Conservation (phyloP, 1,284 basidiomycete genomes). For the Ganoderma leucocontextum region DNA sequence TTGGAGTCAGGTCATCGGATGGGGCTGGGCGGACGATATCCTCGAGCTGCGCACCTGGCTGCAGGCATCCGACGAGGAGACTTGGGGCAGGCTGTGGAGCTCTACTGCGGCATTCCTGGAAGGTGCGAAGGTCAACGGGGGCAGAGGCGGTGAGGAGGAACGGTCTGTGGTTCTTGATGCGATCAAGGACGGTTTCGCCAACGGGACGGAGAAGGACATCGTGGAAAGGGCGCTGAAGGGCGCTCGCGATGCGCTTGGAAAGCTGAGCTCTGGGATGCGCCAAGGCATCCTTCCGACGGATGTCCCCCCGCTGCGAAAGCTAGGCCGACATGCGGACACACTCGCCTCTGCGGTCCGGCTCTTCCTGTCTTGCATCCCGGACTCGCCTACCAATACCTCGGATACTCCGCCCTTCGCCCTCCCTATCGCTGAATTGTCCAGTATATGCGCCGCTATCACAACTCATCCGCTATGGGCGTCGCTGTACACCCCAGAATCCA, state of each 20-base stretch:
- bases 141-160: conserved; percentile 72
- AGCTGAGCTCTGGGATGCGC: conserved; percentile 22
- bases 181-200: conserved; percentile 51
- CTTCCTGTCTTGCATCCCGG: conserved; percentile 66
- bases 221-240: conserved; percentile 46
- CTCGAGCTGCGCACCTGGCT: conserved; percentile 47
- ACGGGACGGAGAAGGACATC: conserved; percentile 49
- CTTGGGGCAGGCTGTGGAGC: conserved; percentile 62
- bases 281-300: conserved; percentile 27
- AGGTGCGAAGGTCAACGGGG: conserved; percentile 76
- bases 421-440: conserved; percentile 63
- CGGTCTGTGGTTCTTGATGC: conserved; percentile 48
- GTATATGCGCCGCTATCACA: conserved; percentile 57
- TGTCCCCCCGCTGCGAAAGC: conserved; percentile 33
- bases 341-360: conserved; percentile 64
- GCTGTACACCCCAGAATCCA: conserved; percentile 33
- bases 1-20: conserved; percentile 86
- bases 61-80: conserved; percentile 28
- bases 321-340: conserved; percentile 46
- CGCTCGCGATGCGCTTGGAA: conserved; percentile 41
- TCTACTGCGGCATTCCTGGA: conserved; percentile 75
- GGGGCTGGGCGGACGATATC: conserved; percentile 78
- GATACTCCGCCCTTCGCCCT: conserved; percentile 60
- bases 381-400: conserved; percentile 45
- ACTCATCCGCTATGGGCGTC: conserved; percentile 58